A percentile compares a stretch with the other conserved stretches of the same genome.
Conservation (phyloP, 768 basidiomycete species). For the Rhizopogon salebrosus region DNA sequence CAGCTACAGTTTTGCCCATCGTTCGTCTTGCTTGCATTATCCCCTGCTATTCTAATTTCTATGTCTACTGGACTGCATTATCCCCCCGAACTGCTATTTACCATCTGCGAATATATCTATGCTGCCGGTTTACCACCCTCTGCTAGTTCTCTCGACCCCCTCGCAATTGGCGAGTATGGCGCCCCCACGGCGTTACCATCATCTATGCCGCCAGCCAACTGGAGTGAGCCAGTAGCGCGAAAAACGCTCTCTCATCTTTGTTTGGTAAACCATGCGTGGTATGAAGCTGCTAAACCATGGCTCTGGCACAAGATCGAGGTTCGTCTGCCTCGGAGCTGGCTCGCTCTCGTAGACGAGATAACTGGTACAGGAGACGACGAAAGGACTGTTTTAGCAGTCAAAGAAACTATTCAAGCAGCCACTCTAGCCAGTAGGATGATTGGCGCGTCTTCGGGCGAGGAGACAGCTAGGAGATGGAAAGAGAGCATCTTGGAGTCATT, state of each 20-base stretch:
- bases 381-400: slow-evolving; percentile 59
- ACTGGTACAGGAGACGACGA: slow-evolving; percentile 69
- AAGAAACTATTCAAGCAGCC: slow-evolving; percentile 61
- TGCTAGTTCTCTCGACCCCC: slow-evolving; percentile 65
- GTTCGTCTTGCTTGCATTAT: slow-evolving; percentile 6
- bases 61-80: slow-evolving; percentile 37
- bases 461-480: slow-evolving; percentile 46
- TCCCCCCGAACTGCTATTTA: slow-evolving; percentile 67
- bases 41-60: slow-evolving; percentile 7
- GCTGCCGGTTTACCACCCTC: slow-evolving; percentile 53
- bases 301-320: slow-evolving; percentile 83
- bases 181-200: slow-evolving; percentile 64
- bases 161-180: slow-evolving; percentile 38
- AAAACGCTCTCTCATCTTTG: slow-evolving; percentile 66
- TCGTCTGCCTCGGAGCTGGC: slow-evolving; percentile 79
- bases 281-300: slow-evolving; percentile 83
- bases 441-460: slow-evolving; percentile 32
- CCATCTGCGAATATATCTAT: slow-evolving; percentile 71
- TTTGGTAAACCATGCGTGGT: slow-evolving; percentile 74
- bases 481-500: slow-evolving; percentile 56
- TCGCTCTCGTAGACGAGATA: slow-evolving; percentile 75
- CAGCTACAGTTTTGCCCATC: not conserved
- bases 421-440: slow-evolving; percentile 44
- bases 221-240: slow-evolving; percentile 63
- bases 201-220: slow-evolving; percentile 64